These are phyloP conservation scores for Solanum sejunctum DNA, from an alignment of 257 asterid genomes.

Conservation along the genomic window DNA sequence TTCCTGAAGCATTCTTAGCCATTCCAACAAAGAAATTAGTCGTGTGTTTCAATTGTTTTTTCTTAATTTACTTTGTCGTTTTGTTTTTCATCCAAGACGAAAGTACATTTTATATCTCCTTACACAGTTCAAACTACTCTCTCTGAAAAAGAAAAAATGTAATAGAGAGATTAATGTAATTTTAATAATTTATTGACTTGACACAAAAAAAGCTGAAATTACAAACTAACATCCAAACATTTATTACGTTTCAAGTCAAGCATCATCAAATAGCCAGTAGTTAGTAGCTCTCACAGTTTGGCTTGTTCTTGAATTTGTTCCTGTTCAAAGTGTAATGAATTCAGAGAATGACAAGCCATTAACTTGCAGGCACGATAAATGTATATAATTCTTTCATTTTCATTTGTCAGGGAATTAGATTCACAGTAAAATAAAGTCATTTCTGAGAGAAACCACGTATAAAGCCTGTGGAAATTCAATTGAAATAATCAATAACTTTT, in stretches of 20 bases:
- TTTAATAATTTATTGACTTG: no score
- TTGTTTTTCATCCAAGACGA: no score
- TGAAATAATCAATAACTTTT: background rate
- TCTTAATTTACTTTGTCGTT: no score
- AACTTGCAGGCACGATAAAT: background rate
- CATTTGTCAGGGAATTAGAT: background rate
- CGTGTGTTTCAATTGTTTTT: no score
- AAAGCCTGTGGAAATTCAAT: no score
- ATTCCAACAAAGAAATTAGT: background rate
- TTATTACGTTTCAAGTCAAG: background rate
- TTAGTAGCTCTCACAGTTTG: slow-evolving; percentile 19
- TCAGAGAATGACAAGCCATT: background rate
- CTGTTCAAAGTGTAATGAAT: slow-evolving; percentile 30
- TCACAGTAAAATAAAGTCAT: background rate
- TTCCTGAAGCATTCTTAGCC: background rate
- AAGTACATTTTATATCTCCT: no score
- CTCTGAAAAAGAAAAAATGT: no score
- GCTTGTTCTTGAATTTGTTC: slow-evolving; percentile 88
- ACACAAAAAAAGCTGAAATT: background rate
- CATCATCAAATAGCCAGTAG: background rate
- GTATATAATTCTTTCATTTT: background rate
- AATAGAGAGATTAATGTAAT: no score
- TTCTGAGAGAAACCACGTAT: background rate
- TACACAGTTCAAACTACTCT: no score
- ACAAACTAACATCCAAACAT: background rate